Percentiles rank a stretch among this genome's conserved stretches.
phyloP scores from a whole-genome alignment of 2,329 filamentous ascomycete species.

The Colletotrichum musicola region DNA sequence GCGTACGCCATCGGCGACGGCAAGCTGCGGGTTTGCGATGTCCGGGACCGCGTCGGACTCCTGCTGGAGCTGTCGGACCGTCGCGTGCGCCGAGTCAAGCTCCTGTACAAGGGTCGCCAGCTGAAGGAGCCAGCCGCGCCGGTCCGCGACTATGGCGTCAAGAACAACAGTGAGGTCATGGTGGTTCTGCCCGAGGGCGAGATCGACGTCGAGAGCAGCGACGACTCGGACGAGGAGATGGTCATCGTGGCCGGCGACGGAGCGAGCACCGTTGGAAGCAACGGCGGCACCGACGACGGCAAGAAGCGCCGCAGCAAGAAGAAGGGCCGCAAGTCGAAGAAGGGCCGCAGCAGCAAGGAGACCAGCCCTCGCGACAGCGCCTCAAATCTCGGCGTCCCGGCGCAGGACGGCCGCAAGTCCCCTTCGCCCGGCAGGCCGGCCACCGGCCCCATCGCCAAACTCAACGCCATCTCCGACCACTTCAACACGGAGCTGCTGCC shows the following conservation, averaged over 20 bases:
- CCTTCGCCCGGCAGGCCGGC: constrained; percentile 52
- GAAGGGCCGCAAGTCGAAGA: constrained; percentile 51
- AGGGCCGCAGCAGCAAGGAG: constrained; percentile 48
- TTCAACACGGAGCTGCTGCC: constrained; percentile 76
- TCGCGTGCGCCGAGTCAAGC: constrained; percentile 67
- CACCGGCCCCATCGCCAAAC: constrained; percentile 67
- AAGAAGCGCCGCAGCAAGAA: constrained; percentile 57
- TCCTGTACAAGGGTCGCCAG: constrained; percentile 80
- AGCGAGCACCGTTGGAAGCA: constrained; percentile 46
- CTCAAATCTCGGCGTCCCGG: constrained; percentile 51
- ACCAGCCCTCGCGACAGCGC: constrained; percentile 59
- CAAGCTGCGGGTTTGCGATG: constrained; percentile 74
- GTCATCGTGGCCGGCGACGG: constrained; percentile 59
- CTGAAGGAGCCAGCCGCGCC: constrained; percentile 73
- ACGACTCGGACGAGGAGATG: constrained; percentile 57
- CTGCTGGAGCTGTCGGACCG: constrained; percentile 73
- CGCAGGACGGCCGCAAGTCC: constrained; percentile 50
- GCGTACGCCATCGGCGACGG: constrained; percentile 82
- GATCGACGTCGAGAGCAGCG: constrained; percentile 49
- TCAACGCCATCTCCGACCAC: constrained; percentile 74
- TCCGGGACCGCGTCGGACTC: constrained; percentile 75
- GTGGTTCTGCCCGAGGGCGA: constrained; percentile 59
- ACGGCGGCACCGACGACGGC: constrained; percentile 44
- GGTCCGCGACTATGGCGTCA: constrained; percentile 72
- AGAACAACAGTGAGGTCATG: constrained; percentile 72